Evolutionary conservation across 2,329 filamentous ascomycete genomes (phyloP).

Genomic region (Zelopaecilomyces penicillatus): DNA sequence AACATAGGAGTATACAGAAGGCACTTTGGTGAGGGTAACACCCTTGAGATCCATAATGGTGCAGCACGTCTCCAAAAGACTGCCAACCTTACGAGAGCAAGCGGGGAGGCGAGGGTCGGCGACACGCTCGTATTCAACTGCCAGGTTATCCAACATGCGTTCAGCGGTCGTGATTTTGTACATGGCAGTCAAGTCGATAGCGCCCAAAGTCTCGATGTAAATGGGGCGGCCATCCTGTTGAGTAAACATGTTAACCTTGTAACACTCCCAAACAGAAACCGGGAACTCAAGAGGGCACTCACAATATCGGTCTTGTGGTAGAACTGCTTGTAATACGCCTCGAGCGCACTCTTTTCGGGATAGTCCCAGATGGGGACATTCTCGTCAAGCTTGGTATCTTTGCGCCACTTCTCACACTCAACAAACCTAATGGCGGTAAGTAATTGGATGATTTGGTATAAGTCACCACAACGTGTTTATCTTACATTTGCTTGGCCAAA

Average conservation of each 20-base stretch:
- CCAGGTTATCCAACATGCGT: constrained; percentile 93
- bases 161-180: constrained; percentile 87
- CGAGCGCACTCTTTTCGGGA: constrained; percentile 72
- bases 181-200: constrained; percentile 83
- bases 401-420: constrained; percentile 85
- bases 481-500: constrained; percentile 79
- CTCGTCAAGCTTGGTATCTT: constrained; percentile 75
- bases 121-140: constrained; percentile 95
- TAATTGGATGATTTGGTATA: background rate
- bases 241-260: constrained; percentile 2
- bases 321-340: constrained; percentile 93
- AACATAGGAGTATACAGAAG: constrained; percentile 82
- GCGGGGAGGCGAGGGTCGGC: constrained; percentile 88
- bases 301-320: constrained; percentile 96
- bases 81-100: constrained; percentile 83
- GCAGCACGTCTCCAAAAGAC: constrained; percentile 94
- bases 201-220: constrained; percentile 94
- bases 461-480: background rate
- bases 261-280: background rate
- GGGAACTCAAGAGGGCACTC: constrained; percentile 8
- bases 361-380: constrained; percentile 77
- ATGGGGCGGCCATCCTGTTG: constrained; percentile 84
- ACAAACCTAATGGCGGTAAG: constrained; percentile 60
- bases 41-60: constrained; percentile 97
- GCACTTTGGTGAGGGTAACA: constrained; percentile 72